Conservation (phyloP, 163 green algal genomes). For the Chlamydomonas reinhardtii region DNA sequence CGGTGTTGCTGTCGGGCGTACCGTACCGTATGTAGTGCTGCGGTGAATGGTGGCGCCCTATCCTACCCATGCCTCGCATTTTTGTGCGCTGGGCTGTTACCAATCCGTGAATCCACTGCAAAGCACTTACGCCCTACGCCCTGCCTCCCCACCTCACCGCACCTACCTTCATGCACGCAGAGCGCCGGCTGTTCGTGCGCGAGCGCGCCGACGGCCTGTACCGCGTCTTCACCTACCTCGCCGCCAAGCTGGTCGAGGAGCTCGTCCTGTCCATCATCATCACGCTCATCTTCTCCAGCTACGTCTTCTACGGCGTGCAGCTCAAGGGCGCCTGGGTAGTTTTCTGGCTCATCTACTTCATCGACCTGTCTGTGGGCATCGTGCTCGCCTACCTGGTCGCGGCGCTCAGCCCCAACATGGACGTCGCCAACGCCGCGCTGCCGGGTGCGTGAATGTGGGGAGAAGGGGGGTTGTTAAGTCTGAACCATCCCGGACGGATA, state of each 20-base stretch:
- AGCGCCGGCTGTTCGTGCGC: constrained; percentile 68
- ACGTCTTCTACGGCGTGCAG: constrained; percentile 63
- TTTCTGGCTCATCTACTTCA: constrained; percentile 70
- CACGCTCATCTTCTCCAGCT: constrained; percentile 29
- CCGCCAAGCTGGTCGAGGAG: constrained; percentile 70
- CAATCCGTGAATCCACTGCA: too few relatives aligned
- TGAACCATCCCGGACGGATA: too few relatives aligned
- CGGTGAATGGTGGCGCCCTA: too few relatives aligned
- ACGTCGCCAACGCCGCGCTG: constrained; percentile 84
- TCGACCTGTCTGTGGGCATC: constrained; percentile 36
- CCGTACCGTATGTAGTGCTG: too few relatives aligned
- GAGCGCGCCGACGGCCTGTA: constrained; percentile 88
- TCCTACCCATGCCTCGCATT: too few relatives aligned
- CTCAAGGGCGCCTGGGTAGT: constrained; percentile 69
- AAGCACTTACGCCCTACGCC: too few relatives aligned
- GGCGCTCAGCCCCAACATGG: constrained; percentile 82
- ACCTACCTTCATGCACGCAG: constrained; percentile 43
- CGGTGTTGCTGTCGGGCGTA: too few relatives aligned
- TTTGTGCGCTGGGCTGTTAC: too few relatives aligned
- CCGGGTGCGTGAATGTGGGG: constrained; percentile 32
- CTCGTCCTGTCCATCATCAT: constrained; percentile 48
- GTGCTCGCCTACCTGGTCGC: constrained; percentile 83
- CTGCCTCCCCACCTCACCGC: too few relatives aligned
- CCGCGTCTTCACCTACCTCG: constrained; percentile 82
- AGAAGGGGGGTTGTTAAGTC: too few relatives aligned